These are phyloP conservation scores for Rhodosporidiobolus odoratus DNA, from an alignment of 768 basidiomycete genomes.

Conservation along the genomic window DNA sequence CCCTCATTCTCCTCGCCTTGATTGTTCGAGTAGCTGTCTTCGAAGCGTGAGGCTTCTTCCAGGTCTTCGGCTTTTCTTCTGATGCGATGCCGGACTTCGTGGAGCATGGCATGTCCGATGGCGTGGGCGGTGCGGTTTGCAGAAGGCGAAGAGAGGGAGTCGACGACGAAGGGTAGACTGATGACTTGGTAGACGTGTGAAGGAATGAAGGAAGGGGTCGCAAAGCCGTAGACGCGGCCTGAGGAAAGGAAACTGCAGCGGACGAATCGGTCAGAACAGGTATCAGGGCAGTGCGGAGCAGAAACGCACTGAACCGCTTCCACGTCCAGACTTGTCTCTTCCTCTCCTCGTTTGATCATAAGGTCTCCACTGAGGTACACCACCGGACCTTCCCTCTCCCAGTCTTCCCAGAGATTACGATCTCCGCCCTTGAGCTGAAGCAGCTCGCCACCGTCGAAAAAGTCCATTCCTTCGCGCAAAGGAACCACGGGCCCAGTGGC, in stretches of 20 bases:
- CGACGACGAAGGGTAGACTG: conserved; percentile 12
- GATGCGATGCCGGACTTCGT: conserved; percentile 1
- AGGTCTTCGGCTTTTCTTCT: not conserved
- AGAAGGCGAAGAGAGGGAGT: not conserved
- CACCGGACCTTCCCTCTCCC: conserved; percentile 31
- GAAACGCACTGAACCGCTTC: conserved; percentile 40
- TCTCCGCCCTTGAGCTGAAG: not conserved
- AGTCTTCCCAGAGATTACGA: too few species aligned
- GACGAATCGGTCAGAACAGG: not conserved
- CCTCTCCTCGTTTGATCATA: not conserved
- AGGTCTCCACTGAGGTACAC: conserved; percentile 20
- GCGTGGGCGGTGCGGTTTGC: conserved; percentile 14
- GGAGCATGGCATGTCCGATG: conserved; percentile 14
- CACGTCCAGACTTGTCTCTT: conserved; percentile 30
- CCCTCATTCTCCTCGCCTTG: not conserved
- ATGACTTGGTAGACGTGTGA: conserved; percentile 14
- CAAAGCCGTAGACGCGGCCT: conserved; percentile 38
- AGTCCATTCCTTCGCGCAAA: not conserved
- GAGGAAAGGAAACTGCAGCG: conserved; percentile 33
- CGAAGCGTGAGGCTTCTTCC: not conserved
- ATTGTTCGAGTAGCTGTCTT: not conserved
- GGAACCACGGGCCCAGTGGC: conserved; percentile 19
- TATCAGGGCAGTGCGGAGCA: too few species aligned
- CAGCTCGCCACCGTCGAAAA: conserved; percentile 22
- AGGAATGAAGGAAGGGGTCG: conserved; percentile 13